A percentile compares a stretch with the other conserved stretches of the same genome.
These are phyloP conservation scores for Fusarium falciforme DNA, from an alignment of 2,329 filamentous ascomycete genomes.

Conservation along the genomic window DNA sequence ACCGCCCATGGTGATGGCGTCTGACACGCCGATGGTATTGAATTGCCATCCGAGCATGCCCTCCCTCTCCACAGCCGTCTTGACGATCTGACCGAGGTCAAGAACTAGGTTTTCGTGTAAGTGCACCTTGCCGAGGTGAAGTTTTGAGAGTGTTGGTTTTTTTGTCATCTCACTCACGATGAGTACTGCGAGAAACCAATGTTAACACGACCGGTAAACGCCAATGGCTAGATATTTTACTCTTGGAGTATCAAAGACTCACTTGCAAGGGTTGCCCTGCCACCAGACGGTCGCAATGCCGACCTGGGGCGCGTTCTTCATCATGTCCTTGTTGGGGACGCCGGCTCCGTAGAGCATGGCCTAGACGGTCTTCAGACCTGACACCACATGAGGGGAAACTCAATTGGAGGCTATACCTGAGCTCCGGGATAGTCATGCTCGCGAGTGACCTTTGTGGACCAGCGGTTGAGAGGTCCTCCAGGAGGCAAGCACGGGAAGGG, in stretches of 20 bases:
- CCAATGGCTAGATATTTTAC: not conserved
- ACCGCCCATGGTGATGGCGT: conserved; percentile 95
- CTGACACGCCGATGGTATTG: conserved; percentile 88
- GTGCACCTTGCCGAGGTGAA: not conserved
- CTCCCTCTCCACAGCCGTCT: conserved; percentile 81
- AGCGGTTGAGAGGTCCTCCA: conserved; percentile 78
- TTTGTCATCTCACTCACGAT: conserved; percentile 50
- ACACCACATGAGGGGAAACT: not conserved
- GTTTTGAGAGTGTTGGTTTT: not conserved
- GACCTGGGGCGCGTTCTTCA: conserved; percentile 92
- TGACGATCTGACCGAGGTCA: conserved; percentile 88
- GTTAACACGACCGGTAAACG: not conserved
- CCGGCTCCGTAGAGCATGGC: conserved; percentile 97
- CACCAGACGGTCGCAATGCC: conserved; percentile 95
- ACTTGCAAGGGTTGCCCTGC: conserved; percentile 98
- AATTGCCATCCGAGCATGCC: conserved; percentile 96
- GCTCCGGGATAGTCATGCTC: conserved; percentile 93
- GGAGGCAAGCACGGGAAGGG: conserved; percentile 64
- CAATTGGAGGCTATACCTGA: conserved; percentile 66
- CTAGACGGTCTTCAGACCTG: conserved; percentile 53
- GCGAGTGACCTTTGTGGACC: conserved; percentile 84
- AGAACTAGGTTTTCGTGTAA: conserved; percentile 66
- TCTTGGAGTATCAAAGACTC: conserved; percentile 50
- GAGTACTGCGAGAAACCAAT: conserved; percentile 46
- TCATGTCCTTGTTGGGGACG: conserved; percentile 82